These are phyloP conservation scores for Pontederia paniculata DNA, from an alignment of 176 grass and related monocot species.

Conservation along the genomic window DNA sequence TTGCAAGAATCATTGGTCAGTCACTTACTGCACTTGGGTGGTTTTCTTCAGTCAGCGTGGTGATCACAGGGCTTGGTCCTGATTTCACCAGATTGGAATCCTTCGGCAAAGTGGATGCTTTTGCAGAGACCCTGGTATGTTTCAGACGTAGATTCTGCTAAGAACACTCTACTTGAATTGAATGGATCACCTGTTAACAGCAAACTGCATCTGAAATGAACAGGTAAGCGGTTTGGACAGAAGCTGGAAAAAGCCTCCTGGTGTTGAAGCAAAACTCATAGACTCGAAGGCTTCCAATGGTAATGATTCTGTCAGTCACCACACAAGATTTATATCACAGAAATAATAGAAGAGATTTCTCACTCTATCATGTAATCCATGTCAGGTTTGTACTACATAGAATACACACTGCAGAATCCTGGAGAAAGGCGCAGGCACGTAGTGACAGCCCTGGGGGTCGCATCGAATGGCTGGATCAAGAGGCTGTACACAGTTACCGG, in stretches of 20 bases:
- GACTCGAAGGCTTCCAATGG: conserved; percentile 59
- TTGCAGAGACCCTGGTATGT: conserved; percentile 74
- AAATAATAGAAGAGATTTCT: not conserved
- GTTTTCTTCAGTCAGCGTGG: conserved; percentile 60
- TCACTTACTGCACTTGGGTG: not conserved
- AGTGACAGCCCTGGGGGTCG: conserved; percentile 65
- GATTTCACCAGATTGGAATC: conserved; percentile 94
- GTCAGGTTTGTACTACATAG: conserved; percentile 71
- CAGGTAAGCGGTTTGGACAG: conserved; percentile 78
- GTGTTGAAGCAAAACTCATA: conserved; percentile 65
- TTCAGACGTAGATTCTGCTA: not conserved
- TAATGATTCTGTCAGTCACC: not conserved
- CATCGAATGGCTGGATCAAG: conserved; percentile 90
- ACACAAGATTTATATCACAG: not conserved
- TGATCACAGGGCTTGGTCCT: conserved; percentile 77
- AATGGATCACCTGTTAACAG: no score
- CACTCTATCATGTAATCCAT: not conserved
- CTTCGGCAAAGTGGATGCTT: conserved; percentile 74
- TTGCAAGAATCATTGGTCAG: not conserved
- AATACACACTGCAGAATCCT: conserved; percentile 84
- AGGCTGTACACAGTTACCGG: conserved; percentile 86
- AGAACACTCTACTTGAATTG: not conserved
- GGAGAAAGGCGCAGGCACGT: conserved; percentile 74
- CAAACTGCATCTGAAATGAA: not conserved
- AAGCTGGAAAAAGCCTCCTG: conserved; percentile 72